Base-by-base conservation (phyloP, 495 filamentous ascomycete genomes). In the Neurospora hispaniola region DNA sequence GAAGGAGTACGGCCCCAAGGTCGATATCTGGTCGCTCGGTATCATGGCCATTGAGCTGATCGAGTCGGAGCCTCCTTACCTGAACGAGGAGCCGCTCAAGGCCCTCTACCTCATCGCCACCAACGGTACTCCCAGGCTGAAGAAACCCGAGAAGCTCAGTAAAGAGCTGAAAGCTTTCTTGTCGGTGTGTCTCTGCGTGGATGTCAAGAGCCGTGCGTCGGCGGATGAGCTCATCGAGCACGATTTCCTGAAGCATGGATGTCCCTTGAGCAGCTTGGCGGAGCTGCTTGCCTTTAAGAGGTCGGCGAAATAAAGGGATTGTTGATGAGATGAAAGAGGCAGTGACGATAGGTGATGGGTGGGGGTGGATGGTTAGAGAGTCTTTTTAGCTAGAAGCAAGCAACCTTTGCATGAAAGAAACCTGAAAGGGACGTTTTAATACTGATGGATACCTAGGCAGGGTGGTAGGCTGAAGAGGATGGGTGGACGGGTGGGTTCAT, bases 21-120 rank as follows among this genome's bases (percentile, higher is more conserved):
- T 98, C 72, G 96, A 99, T 79, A 97, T 98, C 76, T 98, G 96
- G 96, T 98, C 95, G 14, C 86, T 99, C 69, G 96, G 96, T 77
- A 99, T 99, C 84, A 99, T 98, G 96, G 95, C 96, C 48, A 99
- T 99, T 76, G 96, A 99, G 85, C 97, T 99, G 96, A 99, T 99
- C 79, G 96, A 99, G 82, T 95, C 92, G 12, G 96, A 99, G 79
- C 96, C 96, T 8, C 96, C 96, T 0, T 98, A 99, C 81, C 88
- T 98, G 38, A 98, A 98, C 81, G 96, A 98, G 81, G 95, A 98
- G 82, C 96, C 96, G 0, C 88, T 99, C 42, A 99, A 98, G 86
- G 96, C 93, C 14, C 88, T 99, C 68, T 99, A 96, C 78, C 89
- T 98, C 44, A 98, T 99, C 78, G 96, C 96, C 42, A 99, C 96